Base-by-base conservation (phyloP, 1,284 basidiomycete species). In the Lentinus polychrous region DNA sequence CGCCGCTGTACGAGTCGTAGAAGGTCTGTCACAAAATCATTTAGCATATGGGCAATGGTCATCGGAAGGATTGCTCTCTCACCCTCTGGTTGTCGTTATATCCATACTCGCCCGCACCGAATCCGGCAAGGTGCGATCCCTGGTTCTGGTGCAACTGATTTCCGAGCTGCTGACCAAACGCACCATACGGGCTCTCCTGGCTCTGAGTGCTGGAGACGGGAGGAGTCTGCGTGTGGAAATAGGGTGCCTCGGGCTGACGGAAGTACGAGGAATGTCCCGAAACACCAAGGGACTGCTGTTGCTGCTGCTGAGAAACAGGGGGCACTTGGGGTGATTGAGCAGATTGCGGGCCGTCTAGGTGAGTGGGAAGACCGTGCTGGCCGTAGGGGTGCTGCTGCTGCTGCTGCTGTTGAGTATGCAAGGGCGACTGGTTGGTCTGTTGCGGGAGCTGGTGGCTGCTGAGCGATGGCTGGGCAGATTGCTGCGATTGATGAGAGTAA, bases 201-300 rank as follows among this genome's bases (percentile, higher is more conserved):
- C 68, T 69, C 57, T 83, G 81, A 8, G 72, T 71, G 8, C 77
- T 79, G 36, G 53, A 52, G 1, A 55, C 54, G 48, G 85, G 85
- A 22, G 85, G 85, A 2, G 85, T 87, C 6, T 83, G 77, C 0
- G 82, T 72, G 58, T 88, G 82, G 72, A 84, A 87, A 63, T 86
- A 88, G 3, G 81, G 81, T 7, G 71, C 63, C 31, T 86, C 81
- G 6, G 73, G 73, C 59, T 82, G 82, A 46, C 85, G 74, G 71
- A 84, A 86, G 58, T 86, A 87, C 0, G 71, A 70, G 2, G 72
- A 60, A 8, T 58, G 62, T 17, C 55, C 56, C 20, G 62, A 43
- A n/a, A n/a, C n/a, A n/a, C n/a, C n/a, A n/a, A n/a, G n/a, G n/a
- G n/a, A n/a, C 54, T 55, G 73, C 36, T 74, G 72, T 49, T 73